Evolutionary conservation across 148 eudicot species (phyloP).

Genomic region (Hydrangea macrophylla): DNA sequence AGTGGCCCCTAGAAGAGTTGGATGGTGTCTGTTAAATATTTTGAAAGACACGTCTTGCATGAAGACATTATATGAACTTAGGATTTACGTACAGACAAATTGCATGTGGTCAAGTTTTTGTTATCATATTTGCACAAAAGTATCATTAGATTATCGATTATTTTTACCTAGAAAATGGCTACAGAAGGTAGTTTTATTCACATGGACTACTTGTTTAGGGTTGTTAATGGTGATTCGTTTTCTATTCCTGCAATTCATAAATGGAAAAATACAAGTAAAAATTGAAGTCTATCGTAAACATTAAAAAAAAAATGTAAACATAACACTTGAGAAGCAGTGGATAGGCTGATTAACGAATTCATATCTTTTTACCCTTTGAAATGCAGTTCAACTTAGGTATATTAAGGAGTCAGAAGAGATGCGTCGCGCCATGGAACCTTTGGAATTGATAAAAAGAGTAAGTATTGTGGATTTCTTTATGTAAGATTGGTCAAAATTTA

Average conservation of each 20-base stretch:
- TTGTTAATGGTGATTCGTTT: neutral
- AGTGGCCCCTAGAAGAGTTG: neutral
- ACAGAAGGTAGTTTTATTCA: neutral
- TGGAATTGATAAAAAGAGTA: slow-evolving; percentile 72
- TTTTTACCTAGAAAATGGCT: neutral
- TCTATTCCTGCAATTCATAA: too few relatives aligned
- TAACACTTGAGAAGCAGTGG: neutral
- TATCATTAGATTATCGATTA: neutral
- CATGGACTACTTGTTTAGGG: neutral
- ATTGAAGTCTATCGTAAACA: neutral
- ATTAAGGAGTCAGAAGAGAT: slow-evolving; percentile 69
- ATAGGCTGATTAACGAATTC: neutral
- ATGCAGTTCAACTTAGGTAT: slow-evolving; percentile 45
- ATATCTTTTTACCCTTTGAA: slow-evolving; percentile 4
- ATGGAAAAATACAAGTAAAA: too few relatives aligned
- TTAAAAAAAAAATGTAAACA: neutral
- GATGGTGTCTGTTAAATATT: neutral
- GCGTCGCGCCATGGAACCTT: slow-evolving; percentile 65
- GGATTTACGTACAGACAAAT: too few relatives aligned
- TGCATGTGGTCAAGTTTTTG: neutral
- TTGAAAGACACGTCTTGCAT: neutral
- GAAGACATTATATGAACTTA: neutral
- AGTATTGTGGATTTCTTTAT: too few relatives aligned
- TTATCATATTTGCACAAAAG: too few relatives aligned
- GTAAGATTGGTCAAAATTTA: too few relatives aligned